phyloP scores from a whole-genome alignment of 176 grass and related monocot genomes.

The Juncus effusus region DNA sequence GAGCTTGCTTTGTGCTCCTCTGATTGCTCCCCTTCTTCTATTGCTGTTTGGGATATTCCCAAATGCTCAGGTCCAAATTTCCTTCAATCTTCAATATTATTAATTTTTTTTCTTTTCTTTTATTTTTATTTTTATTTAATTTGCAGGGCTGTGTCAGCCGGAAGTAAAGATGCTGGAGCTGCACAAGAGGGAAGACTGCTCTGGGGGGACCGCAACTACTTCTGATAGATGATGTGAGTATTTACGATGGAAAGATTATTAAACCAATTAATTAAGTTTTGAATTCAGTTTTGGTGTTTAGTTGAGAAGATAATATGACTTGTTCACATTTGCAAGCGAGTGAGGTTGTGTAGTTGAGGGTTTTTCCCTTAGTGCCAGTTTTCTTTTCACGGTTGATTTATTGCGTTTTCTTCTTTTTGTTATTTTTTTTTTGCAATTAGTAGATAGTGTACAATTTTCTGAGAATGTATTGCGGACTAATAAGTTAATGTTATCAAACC shows the following conservation, averaged over 20 bases:
- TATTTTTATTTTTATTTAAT: constrained; percentile 26
- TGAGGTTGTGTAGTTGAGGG: too few species aligned
- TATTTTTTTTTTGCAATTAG: constrained; percentile 8
- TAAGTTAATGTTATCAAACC: too few species aligned
- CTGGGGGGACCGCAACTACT: constrained; percentile 37
- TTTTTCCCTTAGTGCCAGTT: constrained; percentile 5
- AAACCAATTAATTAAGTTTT: neutral
- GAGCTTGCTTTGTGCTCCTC: constrained; percentile 64
- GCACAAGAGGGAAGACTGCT: constrained; percentile 74
- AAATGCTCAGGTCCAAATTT: constrained; percentile 87
- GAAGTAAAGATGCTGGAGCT: constrained; percentile 94
- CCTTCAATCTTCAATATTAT: constrained; percentile 15
- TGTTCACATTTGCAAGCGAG: neutral
- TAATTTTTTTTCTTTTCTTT: neutral
- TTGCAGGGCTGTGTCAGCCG: constrained; percentile 75
- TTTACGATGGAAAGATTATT: neutral
- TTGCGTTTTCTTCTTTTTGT: constrained; percentile 6
- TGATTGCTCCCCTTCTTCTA: constrained; percentile 68
- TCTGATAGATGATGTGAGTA: constrained; percentile 22
- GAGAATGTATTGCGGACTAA: constrained; percentile 1
- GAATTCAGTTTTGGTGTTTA: neutral
- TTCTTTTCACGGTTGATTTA: neutral
- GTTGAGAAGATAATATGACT: neutral
- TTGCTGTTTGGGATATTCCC: constrained; percentile 99
- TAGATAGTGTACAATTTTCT: neutral